Percentiles rank a stretch among this genome's conserved stretches.
phyloP scores from a whole-genome alignment of 345 rosid genomes.

The Psidium guajava region DNA sequence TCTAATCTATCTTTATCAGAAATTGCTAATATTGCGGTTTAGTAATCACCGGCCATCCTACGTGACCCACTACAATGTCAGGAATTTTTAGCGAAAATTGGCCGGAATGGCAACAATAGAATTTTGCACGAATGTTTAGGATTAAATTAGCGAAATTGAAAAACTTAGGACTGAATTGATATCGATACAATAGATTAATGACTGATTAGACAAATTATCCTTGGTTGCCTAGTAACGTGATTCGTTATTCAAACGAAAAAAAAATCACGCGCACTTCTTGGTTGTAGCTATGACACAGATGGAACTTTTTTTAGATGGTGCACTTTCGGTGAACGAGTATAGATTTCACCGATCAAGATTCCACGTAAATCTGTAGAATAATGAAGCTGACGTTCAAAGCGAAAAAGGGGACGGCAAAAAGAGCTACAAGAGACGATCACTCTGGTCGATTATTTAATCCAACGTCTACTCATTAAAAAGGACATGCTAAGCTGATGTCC shows the following conservation, averaged over 20 bases:
- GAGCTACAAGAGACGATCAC: not conserved
- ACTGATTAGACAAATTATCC: not conserved
- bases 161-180: not conserved
- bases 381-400: not conserved
- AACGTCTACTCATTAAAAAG: not conserved
- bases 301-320: not conserved
- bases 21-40: not conserved
- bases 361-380: not conserved
- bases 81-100: not conserved
- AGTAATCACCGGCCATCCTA: fast-evolving
- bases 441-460: not conserved
- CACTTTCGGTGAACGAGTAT: not conserved
- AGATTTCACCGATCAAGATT: not conserved
- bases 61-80: not conserved
- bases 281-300: not conserved
- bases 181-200: not conserved
- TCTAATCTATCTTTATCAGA: too few relatives aligned
- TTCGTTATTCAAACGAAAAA: not conserved
- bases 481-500: not conserved
- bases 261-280: not conserved
- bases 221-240: not conserved
- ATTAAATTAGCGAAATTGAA: not conserved
- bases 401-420: not conserved
- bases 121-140: not conserved
- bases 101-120: fast-evolving